phyloP scores from a whole-genome alignment of 2,329 filamentous ascomycete species.

The Huntiella decipiens region DNA sequence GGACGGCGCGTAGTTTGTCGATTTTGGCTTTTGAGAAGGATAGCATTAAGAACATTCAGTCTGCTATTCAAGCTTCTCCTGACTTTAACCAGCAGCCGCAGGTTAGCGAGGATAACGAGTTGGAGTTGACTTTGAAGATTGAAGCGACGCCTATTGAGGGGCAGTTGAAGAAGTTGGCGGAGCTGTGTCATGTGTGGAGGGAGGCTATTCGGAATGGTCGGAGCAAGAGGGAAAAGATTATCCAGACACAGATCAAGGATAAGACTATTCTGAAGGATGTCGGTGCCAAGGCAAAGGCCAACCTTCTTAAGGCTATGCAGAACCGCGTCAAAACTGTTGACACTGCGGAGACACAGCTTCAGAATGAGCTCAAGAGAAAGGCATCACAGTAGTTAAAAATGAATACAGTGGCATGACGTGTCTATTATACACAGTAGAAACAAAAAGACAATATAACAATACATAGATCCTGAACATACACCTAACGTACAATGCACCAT shows the following conservation, averaged over 20 bases:
- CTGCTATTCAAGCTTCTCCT: conserved; percentile 30
- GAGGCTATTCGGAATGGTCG: conserved; percentile 29
- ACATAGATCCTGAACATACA: neutral
- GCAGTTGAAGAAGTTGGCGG: conserved; percentile 24
- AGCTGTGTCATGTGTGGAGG: conserved; percentile 30
- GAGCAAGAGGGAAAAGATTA: conserved; percentile 27
- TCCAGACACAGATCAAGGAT: conserved; percentile 30
- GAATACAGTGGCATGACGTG: neutral
- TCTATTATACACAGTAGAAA: conserved; percentile 7
- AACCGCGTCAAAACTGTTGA: conserved; percentile 34
- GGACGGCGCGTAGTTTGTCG: conserved; percentile 22
- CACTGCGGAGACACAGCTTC: conserved; percentile 27
- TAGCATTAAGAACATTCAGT: conserved; percentile 35
- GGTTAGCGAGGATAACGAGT: conserved; percentile 36
- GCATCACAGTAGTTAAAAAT: neutral
- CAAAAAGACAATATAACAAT: conserved; percentile 3
- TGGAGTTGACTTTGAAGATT: conserved; percentile 35
- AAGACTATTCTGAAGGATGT: conserved; percentile 26
- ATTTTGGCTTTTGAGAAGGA: conserved; percentile 24
- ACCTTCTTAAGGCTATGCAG: conserved; percentile 31
- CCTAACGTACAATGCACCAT: neutral
- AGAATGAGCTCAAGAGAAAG: conserved; percentile 21
- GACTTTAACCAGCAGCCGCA: conserved; percentile 44
- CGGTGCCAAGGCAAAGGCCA: conserved; percentile 28
- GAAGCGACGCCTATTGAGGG: conserved; percentile 33